Conservation (phyloP, 2,329 filamentous ascomycete genomes). For the Grosmannia huntii region DNA sequence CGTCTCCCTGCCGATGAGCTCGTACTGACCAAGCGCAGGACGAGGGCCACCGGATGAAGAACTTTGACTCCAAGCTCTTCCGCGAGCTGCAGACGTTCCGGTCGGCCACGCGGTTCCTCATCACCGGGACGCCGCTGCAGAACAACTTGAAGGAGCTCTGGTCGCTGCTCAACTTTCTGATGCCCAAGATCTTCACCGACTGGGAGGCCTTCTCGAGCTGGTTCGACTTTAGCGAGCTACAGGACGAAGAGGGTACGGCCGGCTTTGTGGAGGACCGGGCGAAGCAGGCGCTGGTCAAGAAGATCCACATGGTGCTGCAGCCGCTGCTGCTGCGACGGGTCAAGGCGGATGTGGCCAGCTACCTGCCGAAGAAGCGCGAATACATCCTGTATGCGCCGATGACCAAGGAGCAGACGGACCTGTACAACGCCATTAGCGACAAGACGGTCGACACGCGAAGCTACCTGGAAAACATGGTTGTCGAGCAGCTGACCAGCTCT, state of each 20-base stretch:
- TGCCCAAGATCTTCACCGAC: constrained; percentile 87
- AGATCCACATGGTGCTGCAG: constrained; percentile 89
- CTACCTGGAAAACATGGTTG: constrained; percentile 70
- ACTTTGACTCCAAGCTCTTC: constrained; percentile 85
- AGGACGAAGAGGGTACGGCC: constrained; percentile 68
- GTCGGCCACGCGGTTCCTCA: constrained; percentile 80
- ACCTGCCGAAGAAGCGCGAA: constrained; percentile 91
- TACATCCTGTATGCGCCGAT: constrained; percentile 92
- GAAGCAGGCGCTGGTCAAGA: constrained; percentile 67
- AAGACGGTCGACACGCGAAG: constrained; percentile 49
- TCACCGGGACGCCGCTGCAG: constrained; percentile 88
- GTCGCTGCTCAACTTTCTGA: constrained; percentile 85
- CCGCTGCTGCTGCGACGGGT: constrained; percentile 78
- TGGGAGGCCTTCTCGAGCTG: constrained; percentile 87
- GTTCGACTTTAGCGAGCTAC: constrained; percentile 92
- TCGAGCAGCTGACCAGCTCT: constrained; percentile 45
- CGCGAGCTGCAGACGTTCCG: constrained; percentile 78
- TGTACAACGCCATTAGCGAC: constrained; percentile 59
- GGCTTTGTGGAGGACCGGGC: constrained; percentile 69
- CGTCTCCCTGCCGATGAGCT: not conserved
- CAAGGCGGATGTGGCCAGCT: constrained; percentile 83
- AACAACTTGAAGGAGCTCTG: constrained; percentile 93
- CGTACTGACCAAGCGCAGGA: constrained; percentile 38
- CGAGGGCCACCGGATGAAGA: constrained; percentile 95
- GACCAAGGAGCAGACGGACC: constrained; percentile 77